Base-by-base conservation (phyloP, 345 rosid genomes). In the Dipteronia sinensis region DNA sequence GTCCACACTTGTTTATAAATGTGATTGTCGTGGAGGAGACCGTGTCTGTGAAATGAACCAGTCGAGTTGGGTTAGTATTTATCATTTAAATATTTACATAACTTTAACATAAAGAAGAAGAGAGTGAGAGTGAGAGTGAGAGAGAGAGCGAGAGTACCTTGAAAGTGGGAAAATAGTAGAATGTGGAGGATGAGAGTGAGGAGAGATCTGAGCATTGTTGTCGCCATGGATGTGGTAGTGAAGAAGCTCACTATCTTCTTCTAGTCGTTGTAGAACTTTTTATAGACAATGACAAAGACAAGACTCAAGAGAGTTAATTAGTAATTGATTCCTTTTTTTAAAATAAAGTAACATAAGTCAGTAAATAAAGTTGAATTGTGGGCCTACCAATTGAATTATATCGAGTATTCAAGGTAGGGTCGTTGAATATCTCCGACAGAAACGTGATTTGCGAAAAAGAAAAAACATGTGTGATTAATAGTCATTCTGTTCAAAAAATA, bases 1-100 rank as follows among this genome's bases (percentile, higher is more conserved):
- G 87, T 3, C 72, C 4, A 81, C 99, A 96, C 68, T 86, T 92
- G 97, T 96, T 96, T 91, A 65, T 29, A 11, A 96, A 73, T 3
- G 95, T 89, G n/a, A 94, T 72, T 23, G 86, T 87, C 1, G 95
- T 88, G 7, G 94, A 88, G 34, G 92, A 83, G 6, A 79, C 85
- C 2, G 23, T 1, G 64, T 7, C 64, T 59, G 64, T 7, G 27
- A 59, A 2, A 22, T 25, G 6, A 22, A 19, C 17, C 17, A 53
- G 58, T 53, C 64, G 17, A 22, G 58, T 3, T 53, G 16, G 16
- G 58, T 53, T 15, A 53, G 17, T 19, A 53, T 15, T 4, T n/a
- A n/a, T n/a, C 38, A 4, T 34, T 34, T 4, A 49, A 42, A 42
- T 7, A 42, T 8, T 9, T 9, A 42, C 11, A 42, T 9, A 42